phyloP scores from a whole-genome alignment of 23 red algal genomes.

The Gracilaria caudata region DNA sequence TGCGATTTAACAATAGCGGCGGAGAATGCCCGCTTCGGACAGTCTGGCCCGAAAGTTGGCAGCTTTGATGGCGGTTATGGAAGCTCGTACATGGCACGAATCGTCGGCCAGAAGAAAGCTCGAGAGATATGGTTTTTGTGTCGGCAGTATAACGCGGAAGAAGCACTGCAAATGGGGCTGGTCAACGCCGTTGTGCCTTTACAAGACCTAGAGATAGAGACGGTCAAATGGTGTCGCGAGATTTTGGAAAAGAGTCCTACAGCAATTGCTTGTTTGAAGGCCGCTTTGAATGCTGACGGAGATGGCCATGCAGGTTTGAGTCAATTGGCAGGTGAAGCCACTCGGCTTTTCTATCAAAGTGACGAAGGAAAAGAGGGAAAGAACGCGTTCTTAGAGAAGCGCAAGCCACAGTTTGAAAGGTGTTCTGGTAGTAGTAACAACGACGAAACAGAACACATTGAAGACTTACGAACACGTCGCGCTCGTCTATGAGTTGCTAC shows the following conservation, averaged over 20 bases:
- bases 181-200: slow-evolving; percentile 79
- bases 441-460: background rate
- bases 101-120: slow-evolving; percentile 93
- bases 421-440: background rate
- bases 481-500: slow-evolving; percentile 7
- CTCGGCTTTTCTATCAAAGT: slow-evolving; percentile 79
- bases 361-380: slow-evolving; percentile 94
- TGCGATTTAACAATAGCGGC: slow-evolving; percentile 93
- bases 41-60: slow-evolving; percentile 85
- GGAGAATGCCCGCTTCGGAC: slow-evolving; percentile 91
- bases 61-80: slow-evolving; percentile 94
- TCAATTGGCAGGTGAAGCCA: slow-evolving; percentile 79
- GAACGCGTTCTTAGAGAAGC: slow-evolving; percentile 95
- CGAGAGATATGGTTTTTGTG: slow-evolving; percentile 92
- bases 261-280: slow-evolving; percentile 88
- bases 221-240: slow-evolving; percentile 71
- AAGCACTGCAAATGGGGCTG: slow-evolving; percentile 81
- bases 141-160: slow-evolving; percentile 71
- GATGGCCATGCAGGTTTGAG: slow-evolving; percentile 71
- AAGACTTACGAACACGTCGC: background rate
- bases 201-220: slow-evolving; percentile 69
- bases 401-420: slow-evolving; percentile 72
- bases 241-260: slow-evolving; percentile 83
- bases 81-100: slow-evolving; percentile 70
- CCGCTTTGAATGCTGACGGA: slow-evolving; percentile 91